Percentiles rank a stretch among this genome's conserved stretches.
These are phyloP conservation scores for Castanea sativa DNA, from an alignment of 306 rosid species.

Conservation along the genomic window DNA sequence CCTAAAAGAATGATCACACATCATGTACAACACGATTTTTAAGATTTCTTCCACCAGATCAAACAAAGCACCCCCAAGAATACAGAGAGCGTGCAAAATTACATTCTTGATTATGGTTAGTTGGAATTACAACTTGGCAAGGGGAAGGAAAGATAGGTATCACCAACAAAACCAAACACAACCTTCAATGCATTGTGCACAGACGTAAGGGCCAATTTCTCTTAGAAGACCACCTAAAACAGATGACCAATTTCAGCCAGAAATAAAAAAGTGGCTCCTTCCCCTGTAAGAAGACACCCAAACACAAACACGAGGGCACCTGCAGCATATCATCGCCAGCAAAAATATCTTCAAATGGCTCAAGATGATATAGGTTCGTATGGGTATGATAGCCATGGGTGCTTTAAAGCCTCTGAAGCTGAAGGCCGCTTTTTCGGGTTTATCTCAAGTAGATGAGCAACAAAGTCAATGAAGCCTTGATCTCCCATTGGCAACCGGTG, in stretches of 20 bases:
- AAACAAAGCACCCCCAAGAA: constrained; percentile 44
- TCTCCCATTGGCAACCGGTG: constrained; percentile 99
- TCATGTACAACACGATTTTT: constrained; percentile 68
- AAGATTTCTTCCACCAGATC: constrained; percentile 39
- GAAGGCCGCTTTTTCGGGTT: constrained; percentile 97
- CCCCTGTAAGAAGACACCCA: constrained; percentile 20
- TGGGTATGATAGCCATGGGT: constrained; percentile 96
- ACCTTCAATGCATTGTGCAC: constrained; percentile 46
- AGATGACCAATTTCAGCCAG: constrained; percentile 31
- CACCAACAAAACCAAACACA: constrained; percentile 49
- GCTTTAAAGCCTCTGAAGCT: constrained; percentile 87
- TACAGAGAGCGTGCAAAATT: constrained; percentile 54
- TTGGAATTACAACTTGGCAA: constrained; percentile 43
- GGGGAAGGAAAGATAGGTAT: constrained; percentile 36
- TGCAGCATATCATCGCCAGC: constrained; percentile 9
- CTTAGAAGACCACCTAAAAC: constrained; percentile 40
- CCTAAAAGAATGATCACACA: constrained; percentile 81
- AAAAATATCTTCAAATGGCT: constrained; percentile 24
- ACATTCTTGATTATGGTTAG: constrained; percentile 52
- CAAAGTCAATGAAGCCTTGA: constrained; percentile 95
- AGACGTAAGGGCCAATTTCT: constrained; percentile 40
- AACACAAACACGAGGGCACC: constrained; percentile 35
- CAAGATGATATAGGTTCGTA: constrained; percentile 96
- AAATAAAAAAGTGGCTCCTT: constrained; percentile 36
- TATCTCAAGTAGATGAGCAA: constrained; percentile 80